phyloP scores from a whole-genome alignment of 2,329 filamentous ascomycete genomes.

The Teratosphaeria zuluensis region DNA sequence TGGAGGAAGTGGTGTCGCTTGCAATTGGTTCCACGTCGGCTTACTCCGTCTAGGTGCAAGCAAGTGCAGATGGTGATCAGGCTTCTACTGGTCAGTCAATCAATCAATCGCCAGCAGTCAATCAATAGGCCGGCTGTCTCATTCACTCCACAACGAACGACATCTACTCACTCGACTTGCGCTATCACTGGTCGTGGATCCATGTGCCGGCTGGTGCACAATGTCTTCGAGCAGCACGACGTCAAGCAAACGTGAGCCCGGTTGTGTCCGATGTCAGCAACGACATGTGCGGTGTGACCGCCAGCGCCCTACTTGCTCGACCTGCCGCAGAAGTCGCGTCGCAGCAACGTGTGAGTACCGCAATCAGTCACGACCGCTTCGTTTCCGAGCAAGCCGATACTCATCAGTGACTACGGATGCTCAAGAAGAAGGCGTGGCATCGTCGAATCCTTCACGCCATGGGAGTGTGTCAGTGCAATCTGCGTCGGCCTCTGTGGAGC shows the following conservation, averaged over 20 bases:
- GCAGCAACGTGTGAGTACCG: not conserved
- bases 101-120: too few species aligned
- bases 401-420: not conserved
- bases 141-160: too few species aligned
- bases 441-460: not conserved
- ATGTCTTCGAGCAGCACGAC: not conserved
- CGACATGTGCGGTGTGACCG: not conserved
- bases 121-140: too few species aligned
- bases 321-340: not conserved
- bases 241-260: not conserved
- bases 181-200: not conserved
- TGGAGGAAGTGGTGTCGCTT: too few species aligned
- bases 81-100: too few species aligned
- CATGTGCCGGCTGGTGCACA: not conserved
- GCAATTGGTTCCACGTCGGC: too few species aligned
- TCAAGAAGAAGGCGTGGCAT: not conserved
- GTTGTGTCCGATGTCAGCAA: not conserved
- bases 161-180: too few species aligned
- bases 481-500: not conserved
- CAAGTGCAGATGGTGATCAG: too few species aligned
- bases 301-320: not conserved
- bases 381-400: not conserved
- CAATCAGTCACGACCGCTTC: not conserved
- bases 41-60: too few species aligned
- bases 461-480: not conserved